These are phyloP conservation scores for Sclerotinia spermophila DNA, from an alignment of 2,329 filamentous ascomycete species.

Conservation along the genomic window DNA sequence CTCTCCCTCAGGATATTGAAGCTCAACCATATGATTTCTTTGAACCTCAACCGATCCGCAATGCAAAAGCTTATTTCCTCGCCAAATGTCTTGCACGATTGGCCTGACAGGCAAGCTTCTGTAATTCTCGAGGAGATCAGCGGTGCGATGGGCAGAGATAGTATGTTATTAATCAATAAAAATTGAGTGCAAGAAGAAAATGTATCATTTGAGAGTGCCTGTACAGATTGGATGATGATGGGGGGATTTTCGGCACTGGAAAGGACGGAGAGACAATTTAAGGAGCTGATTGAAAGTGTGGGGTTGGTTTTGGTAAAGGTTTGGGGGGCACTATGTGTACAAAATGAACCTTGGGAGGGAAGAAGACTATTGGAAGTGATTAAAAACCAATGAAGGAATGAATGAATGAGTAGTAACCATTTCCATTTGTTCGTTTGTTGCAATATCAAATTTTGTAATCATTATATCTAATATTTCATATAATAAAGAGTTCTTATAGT, in stretches of 20 bases:
- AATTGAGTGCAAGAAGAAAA: conserved; percentile 10
- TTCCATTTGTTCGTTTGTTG: rapidly evolving
- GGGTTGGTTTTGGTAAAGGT: not conserved
- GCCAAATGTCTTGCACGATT: conserved; percentile 1
- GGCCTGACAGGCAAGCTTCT: conserved; percentile 13
- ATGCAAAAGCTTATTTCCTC: conserved; percentile 14
- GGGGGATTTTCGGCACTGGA: conserved; percentile 7
- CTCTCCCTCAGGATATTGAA: not conserved
- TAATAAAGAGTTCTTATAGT: no score
- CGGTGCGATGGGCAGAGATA: conserved; percentile 5
- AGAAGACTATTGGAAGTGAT: conserved; percentile 13
- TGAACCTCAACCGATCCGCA: not conserved
- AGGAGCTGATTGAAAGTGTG: not conserved
- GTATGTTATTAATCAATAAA: conserved; percentile 4
- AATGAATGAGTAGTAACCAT: not conserved
- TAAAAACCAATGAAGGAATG: not conserved
- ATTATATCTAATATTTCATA: no score
- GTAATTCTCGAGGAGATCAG: conserved; percentile 1
- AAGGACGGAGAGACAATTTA: conserved; percentile 4
- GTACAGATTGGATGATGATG: conserved; percentile 12
- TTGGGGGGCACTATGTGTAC: not conserved
- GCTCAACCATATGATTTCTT: conserved; percentile 12
- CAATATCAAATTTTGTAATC: no score
- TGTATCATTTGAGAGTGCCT: not conserved
- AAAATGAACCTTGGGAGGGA: not conserved